Conservation (phyloP, 2,329 filamentous ascomycete genomes). For the Colletotrichum phormii region DNA sequence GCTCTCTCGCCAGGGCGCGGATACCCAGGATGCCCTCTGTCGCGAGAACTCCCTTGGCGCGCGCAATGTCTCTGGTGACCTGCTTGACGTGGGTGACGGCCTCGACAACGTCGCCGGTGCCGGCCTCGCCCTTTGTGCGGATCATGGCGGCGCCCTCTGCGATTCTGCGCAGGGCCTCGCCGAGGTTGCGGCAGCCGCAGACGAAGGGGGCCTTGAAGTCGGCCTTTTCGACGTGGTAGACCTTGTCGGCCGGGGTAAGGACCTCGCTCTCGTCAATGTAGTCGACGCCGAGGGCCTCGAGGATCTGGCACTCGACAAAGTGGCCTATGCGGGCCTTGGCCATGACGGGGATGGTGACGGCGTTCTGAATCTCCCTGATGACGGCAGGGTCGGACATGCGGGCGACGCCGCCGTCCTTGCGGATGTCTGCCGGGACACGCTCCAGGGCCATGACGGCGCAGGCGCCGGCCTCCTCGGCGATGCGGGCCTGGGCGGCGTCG, state of each 20-base stretch:
- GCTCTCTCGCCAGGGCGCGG: constrained; percentile 82
- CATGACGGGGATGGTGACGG: constrained; percentile 98
- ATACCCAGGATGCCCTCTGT: constrained; percentile 63
- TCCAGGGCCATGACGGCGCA: constrained; percentile 98
- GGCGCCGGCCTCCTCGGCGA: constrained; percentile 96
- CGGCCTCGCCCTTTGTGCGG: constrained; percentile 97
- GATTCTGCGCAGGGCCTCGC: constrained; percentile 91
- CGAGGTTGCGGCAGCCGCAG: constrained; percentile 93
- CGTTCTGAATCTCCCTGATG: constrained; percentile 94
- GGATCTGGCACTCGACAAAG: constrained; percentile 98
- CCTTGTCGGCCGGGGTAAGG: constrained; percentile 90
- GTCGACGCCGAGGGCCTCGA: constrained; percentile 93
- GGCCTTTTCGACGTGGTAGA: constrained; percentile 92
- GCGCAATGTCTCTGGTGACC: constrained; percentile 83
- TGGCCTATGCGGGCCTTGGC: constrained; percentile 98
- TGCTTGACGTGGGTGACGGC: constrained; percentile 96
- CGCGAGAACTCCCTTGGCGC: constrained; percentile 79
- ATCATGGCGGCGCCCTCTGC: constrained; percentile 98
- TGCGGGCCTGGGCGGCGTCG: constrained; percentile 91
- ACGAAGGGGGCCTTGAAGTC: constrained; percentile 89
- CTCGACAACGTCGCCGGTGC: constrained; percentile 96
- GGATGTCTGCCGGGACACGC: constrained; percentile 96
- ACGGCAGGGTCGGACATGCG: constrained; percentile 96
- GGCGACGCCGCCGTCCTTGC: constrained; percentile 89
- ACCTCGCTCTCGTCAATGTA: constrained; percentile 99